Evolutionary conservation across 2,329 filamentous ascomycete species (phyloP).

Genomic region (Neonectria magnoliae): DNA sequence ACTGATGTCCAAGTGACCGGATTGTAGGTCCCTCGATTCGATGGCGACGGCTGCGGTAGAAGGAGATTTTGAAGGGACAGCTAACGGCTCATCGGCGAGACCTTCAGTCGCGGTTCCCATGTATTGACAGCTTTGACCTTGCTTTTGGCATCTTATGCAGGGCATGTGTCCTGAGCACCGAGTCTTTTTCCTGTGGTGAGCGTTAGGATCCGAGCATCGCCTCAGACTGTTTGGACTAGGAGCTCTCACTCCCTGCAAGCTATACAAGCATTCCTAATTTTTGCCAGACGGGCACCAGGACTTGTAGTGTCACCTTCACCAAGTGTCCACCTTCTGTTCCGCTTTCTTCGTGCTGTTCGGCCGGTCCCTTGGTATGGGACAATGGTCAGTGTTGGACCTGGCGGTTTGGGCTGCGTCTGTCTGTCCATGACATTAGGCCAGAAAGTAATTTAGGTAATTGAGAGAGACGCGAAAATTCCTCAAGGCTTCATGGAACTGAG

Average conservation of each 20-base stretch:
- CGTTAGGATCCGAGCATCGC: too few relatives aligned
- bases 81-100: neutral
- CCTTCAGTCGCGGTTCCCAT: slow-evolving; percentile 1
- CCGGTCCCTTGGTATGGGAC: slow-evolving; percentile 4
- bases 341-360: neutral
- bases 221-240: neutral
- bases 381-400: neutral
- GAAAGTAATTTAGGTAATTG: too few relatives aligned
- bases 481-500: too few relatives aligned
- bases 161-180: slow-evolving; percentile 14
- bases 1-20: too few relatives aligned
- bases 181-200: neutral
- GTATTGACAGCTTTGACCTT: slow-evolving; percentile 12
- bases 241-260: slow-evolving; percentile 8
- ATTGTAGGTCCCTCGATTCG: too few relatives aligned
- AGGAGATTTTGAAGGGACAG: neutral
- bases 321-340: neutral
- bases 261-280: slow-evolving; percentile 4
- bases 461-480: too few relatives aligned
- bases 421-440: neutral
- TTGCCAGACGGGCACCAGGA: neutral
- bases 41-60: too few relatives aligned
- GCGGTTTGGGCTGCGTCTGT: neutral
- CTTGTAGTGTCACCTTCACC: neutral
- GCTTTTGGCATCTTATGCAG: slow-evolving; percentile 12